Percentiles rank a stretch among this genome's conserved stretches.
Evolutionary conservation across 2,329 filamentous ascomycete species (phyloP).

Genomic region (Drechslerella dactyloides): DNA sequence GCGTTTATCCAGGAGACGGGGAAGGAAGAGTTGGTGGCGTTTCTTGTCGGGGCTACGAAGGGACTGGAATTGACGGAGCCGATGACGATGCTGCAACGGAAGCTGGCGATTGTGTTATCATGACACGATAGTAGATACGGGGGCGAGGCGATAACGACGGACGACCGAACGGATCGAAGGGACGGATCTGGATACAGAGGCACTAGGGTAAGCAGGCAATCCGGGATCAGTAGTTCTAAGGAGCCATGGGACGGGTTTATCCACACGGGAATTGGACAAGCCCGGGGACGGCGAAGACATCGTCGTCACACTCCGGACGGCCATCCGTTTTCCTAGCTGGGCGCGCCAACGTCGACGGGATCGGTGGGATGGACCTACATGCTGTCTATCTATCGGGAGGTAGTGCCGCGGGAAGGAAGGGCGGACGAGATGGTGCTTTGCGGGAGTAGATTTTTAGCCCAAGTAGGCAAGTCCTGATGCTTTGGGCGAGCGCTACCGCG

Average conservation of each 20-base stretch:
- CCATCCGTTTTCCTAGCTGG: constrained; percentile 1
- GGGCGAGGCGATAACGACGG: constrained; percentile 5
- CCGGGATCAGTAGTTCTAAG: neutral
- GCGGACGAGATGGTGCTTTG: neutral
- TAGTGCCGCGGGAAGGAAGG: neutral
- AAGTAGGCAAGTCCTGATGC: neutral
- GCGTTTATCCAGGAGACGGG: constrained; percentile 42
- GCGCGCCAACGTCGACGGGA: neutral
- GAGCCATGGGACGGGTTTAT: neutral
- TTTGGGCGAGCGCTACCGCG: neutral
- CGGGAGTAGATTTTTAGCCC: neutral
- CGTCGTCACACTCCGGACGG: neutral
- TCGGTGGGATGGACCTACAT: constrained; percentile 3
- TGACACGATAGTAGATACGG: constrained; percentile 28
- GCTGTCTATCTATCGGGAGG: neutral
- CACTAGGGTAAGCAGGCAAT: constrained; percentile 2
- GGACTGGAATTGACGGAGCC: constrained; percentile 33
- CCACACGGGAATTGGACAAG: constrained; percentile 1
- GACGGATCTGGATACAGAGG: neutral
- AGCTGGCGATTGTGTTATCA: constrained; percentile 28
- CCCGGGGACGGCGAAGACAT: neutral
- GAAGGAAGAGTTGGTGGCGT: constrained; percentile 3
- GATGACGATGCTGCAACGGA: constrained; percentile 1
- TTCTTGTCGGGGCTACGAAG: constrained; percentile 10
- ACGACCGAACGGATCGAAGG: neutral